Percentiles rank a stretch among this genome's conserved stretches.
Conservation (phyloP, 257 asterid species). For the Parsonsia alboflavescens region DNA sequence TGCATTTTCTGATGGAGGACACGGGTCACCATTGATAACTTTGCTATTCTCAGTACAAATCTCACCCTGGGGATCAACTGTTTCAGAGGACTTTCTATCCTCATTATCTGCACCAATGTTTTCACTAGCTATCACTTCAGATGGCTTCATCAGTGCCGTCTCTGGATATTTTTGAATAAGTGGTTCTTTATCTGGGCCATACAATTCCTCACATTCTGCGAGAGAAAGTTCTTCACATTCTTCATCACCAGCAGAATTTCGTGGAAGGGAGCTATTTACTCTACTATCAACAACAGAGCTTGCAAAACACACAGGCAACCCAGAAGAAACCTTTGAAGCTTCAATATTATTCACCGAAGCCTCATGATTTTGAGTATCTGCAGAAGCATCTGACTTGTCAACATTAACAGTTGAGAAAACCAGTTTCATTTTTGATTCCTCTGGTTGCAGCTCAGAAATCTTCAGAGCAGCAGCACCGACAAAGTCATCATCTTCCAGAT, state of each 20-base stretch:
- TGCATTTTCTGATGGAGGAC: slow-evolving; percentile 23
- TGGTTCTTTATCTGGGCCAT: slow-evolving; percentile 84
- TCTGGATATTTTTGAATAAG: slow-evolving; percentile 52
- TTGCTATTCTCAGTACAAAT: slow-evolving; percentile 20
- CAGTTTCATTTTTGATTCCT: slow-evolving; percentile 59
- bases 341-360: slow-evolving; percentile 26
- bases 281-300: slow-evolving; percentile 24
- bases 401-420: slow-evolving; percentile 59
- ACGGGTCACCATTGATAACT: slow-evolving; percentile 21
- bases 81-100: slow-evolving; percentile 20
- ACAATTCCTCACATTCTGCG: slow-evolving; percentile 88
- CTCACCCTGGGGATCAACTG: slow-evolving; percentile 21
- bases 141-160: slow-evolving; percentile 28
- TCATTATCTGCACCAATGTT: slow-evolving; percentile 27
- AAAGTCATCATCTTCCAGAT: slow-evolving; percentile 83
- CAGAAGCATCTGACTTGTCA: slow-evolving; percentile 32
- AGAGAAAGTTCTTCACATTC: slow-evolving; percentile 49
- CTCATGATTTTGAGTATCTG: slow-evolving; percentile 25
- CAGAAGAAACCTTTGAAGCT: slow-evolving; percentile 26
- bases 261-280: slow-evolving; percentile 25
- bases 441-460: slow-evolving; percentile 42
- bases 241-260: slow-evolving; percentile 32
- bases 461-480: slow-evolving; percentile 54
- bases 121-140: slow-evolving; percentile 18
- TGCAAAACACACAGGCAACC: slow-evolving; percentile 25